Conservation (phyloP, 208 protist genomes). For the Trypanosoma lewisi region DNA sequence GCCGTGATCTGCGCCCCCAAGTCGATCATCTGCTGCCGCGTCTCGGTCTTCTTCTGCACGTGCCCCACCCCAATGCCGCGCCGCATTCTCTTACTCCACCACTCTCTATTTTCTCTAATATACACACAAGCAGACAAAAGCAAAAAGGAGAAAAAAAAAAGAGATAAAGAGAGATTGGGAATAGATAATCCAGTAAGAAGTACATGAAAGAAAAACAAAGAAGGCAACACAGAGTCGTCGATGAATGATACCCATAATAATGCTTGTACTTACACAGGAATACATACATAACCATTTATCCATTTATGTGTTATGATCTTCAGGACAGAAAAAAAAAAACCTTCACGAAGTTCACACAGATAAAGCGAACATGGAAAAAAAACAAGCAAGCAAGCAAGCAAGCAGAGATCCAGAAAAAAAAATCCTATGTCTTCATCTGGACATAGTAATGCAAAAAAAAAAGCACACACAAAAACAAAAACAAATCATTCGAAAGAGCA, state of each 20-base stretch:
- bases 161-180: background rate
- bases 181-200: background rate
- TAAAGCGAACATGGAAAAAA: too few species aligned
- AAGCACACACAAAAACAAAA: too few species aligned
- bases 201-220: background rate
- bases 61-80: constrained; percentile 82
- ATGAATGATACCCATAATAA: too few species aligned
- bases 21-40: constrained; percentile 78
- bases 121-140: background rate
- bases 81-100: constrained; percentile 40
- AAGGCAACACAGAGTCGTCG: background rate
- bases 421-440: too few species aligned
- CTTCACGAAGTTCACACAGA: too few species aligned
- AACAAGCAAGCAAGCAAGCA: too few species aligned
- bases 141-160: constrained; percentile 1
- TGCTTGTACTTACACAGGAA: too few species aligned
- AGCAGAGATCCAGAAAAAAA: too few species aligned
- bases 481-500: too few species aligned
- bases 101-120: background rate
- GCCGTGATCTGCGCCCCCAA: constrained; percentile 84
- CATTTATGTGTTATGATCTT: too few species aligned
- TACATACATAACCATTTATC: constrained; percentile 5
- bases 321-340: too few species aligned
- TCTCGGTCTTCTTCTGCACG: constrained; percentile 71
- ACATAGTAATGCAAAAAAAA: too few species aligned